phyloP scores from a whole-genome alignment of 192 early-diverging fungal species.

The Mortierella hygrophila region DNA sequence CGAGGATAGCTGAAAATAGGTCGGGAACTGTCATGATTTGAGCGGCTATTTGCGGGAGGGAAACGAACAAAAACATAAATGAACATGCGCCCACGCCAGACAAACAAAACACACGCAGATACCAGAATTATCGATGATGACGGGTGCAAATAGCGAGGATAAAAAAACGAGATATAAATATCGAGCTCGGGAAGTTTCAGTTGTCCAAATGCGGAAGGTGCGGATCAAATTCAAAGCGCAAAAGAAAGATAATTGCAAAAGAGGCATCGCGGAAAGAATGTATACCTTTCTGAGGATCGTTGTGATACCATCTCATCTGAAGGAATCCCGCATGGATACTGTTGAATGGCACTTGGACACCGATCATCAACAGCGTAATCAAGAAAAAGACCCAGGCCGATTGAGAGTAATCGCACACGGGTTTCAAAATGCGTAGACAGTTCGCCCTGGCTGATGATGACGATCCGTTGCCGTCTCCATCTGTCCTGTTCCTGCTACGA shows the following conservation, averaged over 20 bases:
- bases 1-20: conserved; percentile 69
- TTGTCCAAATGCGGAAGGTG: not conserved
- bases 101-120: not conserved
- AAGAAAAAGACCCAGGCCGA: conserved; percentile 69
- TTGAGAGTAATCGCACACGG: conserved; percentile 26
- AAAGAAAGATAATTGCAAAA: conserved; percentile 4
- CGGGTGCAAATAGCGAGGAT: not conserved
- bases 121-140: not conserved
- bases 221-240: not conserved
- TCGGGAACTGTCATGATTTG: conserved; percentile 70
- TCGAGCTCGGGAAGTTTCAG: not conserved
- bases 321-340: conserved; percentile 71
- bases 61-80: not conserved
- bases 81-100: no score
- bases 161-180: not conserved
- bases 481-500: not conserved
- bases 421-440: not conserved
- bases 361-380: conserved; percentile 63
- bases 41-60: conserved; percentile 47
- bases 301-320: conserved; percentile 68
- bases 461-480: not conserved
- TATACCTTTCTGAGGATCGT: conserved; percentile 62
- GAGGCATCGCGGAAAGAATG: not conserved
- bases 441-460: not conserved
- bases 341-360: conserved; percentile 71